These are phyloP conservation scores for Alternaria consortialis DNA, from an alignment of 2,329 filamentous ascomycete species.

Conservation along the genomic window DNA sequence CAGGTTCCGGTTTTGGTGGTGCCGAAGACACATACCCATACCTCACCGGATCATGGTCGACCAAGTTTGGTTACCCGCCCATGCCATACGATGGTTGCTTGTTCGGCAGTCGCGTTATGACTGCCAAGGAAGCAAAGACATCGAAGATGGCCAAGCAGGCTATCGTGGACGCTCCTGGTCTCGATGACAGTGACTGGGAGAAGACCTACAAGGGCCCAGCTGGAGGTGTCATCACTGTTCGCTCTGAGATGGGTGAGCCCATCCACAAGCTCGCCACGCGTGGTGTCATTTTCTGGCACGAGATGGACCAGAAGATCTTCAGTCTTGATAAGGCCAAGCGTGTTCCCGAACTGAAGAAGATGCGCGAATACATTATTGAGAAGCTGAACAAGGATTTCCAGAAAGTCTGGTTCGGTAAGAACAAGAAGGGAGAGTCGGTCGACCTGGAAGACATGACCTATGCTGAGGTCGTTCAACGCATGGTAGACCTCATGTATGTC, in stretches of 20 bases:
- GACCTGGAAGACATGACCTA: slow-evolving; percentile 62
- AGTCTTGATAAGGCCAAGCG: slow-evolving; percentile 83
- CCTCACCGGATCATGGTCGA: slow-evolving; percentile 57
- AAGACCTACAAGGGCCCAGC: slow-evolving; percentile 71
- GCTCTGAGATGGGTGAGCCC: slow-evolving; percentile 98
- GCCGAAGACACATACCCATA: slow-evolving; percentile 60
- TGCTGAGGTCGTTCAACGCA: slow-evolving; percentile 55
- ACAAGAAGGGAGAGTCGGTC: slow-evolving; percentile 53
- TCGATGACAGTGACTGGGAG: slow-evolving; percentile 57
- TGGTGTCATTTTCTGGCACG: slow-evolving; percentile 95
- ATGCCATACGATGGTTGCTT: slow-evolving; percentile 61
- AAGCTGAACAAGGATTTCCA: slow-evolving; percentile 60
- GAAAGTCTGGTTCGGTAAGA: slow-evolving; percentile 60
- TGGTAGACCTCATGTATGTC: slow-evolving; percentile 59
- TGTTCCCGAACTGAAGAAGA: slow-evolving; percentile 54
- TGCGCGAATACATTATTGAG: slow-evolving; percentile 57
- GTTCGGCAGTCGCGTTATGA: slow-evolving; percentile 60
- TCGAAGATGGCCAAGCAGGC: slow-evolving; percentile 56
- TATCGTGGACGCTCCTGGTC: slow-evolving; percentile 55
- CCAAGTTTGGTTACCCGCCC: slow-evolving; percentile 53
- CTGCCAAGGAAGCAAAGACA: slow-evolving; percentile 58
- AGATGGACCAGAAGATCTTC: slow-evolving; percentile 99
- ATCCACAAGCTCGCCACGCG: slow-evolving; percentile 98
- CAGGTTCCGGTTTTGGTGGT: slow-evolving; percentile 59
- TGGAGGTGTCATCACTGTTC: slow-evolving; percentile 93